Percentiles rank a stretch among this genome's conserved stretches.
Conservation (phyloP, 2,329 filamentous ascomycete species). For the Calcarisporium arbuscula region DNA sequence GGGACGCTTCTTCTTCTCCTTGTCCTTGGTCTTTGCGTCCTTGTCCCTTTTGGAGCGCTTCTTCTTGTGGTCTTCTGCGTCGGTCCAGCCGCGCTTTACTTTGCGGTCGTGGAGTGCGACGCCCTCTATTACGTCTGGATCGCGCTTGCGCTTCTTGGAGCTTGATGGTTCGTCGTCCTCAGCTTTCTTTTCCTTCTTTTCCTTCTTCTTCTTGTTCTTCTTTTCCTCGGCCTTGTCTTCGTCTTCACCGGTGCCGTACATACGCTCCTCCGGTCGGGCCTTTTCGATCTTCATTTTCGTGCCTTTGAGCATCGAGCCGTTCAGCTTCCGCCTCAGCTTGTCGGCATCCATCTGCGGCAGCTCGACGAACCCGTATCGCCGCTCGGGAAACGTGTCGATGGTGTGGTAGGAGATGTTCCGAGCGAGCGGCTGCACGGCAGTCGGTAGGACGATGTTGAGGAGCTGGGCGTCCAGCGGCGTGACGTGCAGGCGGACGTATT, state of each 20-base stretch:
- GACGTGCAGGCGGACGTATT: conserved; percentile 62
- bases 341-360: conserved; percentile 75
- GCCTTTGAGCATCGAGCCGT: conserved; percentile 79
- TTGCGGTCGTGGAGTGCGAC: conserved; percentile 68
- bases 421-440: conserved; percentile 58
- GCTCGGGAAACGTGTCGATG: conserved; percentile 83
- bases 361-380: conserved; percentile 83
- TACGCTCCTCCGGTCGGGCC: conserved; percentile 54
- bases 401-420: conserved; percentile 83
- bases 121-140: conserved; percentile 51
- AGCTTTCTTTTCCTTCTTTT: conserved; percentile 27
- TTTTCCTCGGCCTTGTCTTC: conserved; percentile 22
- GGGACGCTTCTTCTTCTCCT: conserved; percentile 51
- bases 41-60: conserved; percentile 41
- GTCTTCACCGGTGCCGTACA: conserved; percentile 25
- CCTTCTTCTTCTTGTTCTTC: conserved; percentile 20
- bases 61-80: conserved; percentile 47
- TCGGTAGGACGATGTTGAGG: conserved; percentile 63
- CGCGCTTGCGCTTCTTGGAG: conserved; percentile 45
- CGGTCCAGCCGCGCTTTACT: conserved; percentile 86
- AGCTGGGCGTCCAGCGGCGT: conserved; percentile 75
- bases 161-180: conserved; percentile 26
- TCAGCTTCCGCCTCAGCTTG: conserved; percentile 85
- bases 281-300: conserved; percentile 79
- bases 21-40: conserved; percentile 42